These are phyloP conservation scores for Solanum chiquidenum DNA, from an alignment of 257 asterid genomes.

Conservation along the genomic window DNA sequence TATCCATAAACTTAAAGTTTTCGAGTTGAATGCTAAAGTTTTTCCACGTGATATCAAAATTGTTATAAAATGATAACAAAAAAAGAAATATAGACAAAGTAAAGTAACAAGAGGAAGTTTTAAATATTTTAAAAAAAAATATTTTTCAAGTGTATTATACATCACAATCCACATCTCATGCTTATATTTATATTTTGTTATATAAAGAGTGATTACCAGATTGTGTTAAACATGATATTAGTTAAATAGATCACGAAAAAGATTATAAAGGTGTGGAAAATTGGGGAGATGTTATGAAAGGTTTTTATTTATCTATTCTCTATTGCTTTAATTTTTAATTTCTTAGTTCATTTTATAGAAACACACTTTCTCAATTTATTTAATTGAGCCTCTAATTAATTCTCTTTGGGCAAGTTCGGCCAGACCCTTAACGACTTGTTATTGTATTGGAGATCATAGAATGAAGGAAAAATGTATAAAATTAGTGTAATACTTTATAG, in stretches of 20 bases:
- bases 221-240: not conserved
- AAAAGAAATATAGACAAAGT: not conserved
- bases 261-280: not conserved
- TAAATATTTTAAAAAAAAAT: not conserved
- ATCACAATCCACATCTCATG: not conserved
- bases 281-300: not conserved
- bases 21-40: not conserved
- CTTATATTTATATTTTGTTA: not conserved
- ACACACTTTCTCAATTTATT: not conserved
- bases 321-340: not conserved
- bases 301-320: not conserved
- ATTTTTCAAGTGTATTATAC: not conserved
- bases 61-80: not conserved
- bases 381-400: not conserved
- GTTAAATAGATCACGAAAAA: rapidly evolving
- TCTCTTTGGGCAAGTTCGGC: not conserved
- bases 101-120: not conserved
- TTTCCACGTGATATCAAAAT: not conserved
- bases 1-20: not conserved
- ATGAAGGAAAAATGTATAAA: not conserved
- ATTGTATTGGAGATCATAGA: not conserved
- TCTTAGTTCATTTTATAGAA: not conserved
- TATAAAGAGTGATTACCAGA: not conserved
- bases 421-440: not conserved
- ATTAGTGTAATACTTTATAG: not conserved